Percentiles rank a stretch among this genome's conserved stretches.
Evolutionary conservation across 176 grass and related monocot species (phyloP).

Genomic region (Cenchrus americanus): DNA sequence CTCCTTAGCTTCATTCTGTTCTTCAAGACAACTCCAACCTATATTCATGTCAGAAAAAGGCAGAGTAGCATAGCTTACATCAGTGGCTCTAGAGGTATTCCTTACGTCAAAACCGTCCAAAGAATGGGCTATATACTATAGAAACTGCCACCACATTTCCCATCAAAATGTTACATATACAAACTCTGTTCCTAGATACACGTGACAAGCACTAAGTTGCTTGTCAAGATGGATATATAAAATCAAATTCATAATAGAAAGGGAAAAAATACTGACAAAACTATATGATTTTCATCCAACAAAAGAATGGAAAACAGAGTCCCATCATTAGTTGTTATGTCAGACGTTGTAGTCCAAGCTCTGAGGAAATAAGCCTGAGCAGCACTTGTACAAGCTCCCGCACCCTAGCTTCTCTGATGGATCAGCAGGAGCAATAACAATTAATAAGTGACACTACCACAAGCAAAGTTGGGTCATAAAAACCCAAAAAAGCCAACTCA

Average conservation of each 20-base stretch:
- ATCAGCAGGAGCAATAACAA: slow-evolving; percentile 33
- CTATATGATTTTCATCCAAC: slow-evolving; percentile 26
- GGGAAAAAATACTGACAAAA: slow-evolving; percentile 26
- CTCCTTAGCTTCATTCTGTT: neutral
- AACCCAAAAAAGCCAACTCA: slow-evolving; percentile 20
- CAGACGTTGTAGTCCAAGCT: slow-evolving; percentile 69
- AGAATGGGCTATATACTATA: slow-evolving; percentile 39
- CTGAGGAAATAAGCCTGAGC: slow-evolving; percentile 72
- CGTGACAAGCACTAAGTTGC: slow-evolving; percentile 20
- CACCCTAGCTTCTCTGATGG: slow-evolving; percentile 77
- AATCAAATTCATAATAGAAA: slow-evolving; percentile 32
- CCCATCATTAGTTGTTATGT: slow-evolving; percentile 51
- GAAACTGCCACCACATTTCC: slow-evolving; percentile 28
- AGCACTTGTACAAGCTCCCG: slow-evolving; percentile 91
- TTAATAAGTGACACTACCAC: slow-evolving; percentile 22
- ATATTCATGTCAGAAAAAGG: neutral
- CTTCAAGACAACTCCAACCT: neutral
- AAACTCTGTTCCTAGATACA: slow-evolving; percentile 47
- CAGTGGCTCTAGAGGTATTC: neutral
- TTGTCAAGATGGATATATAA: slow-evolving; percentile 30
- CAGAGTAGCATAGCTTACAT: slow-evolving; percentile 27
- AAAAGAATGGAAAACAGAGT: slow-evolving; percentile 41
- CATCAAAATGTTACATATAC: slow-evolving; percentile 56
- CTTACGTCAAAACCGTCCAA: slow-evolving; percentile 19
- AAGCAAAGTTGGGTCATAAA: slow-evolving; percentile 1